Evolutionary conservation across 495 filamentous ascomycete genomes (phyloP).

Genomic region (Sphaerosporella brunnea): DNA sequence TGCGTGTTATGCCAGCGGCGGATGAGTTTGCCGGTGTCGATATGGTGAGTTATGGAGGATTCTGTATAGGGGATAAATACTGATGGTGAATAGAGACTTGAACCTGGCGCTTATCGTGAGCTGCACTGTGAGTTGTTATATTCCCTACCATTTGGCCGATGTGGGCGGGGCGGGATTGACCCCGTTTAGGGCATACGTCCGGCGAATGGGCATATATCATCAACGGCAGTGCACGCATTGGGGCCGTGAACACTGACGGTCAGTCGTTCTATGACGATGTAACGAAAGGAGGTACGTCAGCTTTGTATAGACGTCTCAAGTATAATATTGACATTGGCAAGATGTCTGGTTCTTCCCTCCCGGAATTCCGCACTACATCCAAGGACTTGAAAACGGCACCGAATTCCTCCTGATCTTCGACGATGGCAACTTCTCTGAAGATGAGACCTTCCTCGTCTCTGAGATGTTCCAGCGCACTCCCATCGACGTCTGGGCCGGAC

Average conservation of each 20-base stretch:
- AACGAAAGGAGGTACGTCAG: constrained; percentile 46
- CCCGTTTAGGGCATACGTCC: constrained; percentile 38
- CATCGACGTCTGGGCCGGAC: constrained; percentile 45
- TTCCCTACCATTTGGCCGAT: no score
- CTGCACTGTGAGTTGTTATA: constrained; percentile 50
- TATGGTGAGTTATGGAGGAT: constrained; percentile 41
- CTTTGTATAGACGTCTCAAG: no score
- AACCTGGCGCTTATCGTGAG: constrained; percentile 47
- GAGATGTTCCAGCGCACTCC: constrained; percentile 47
- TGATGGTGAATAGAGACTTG: constrained; percentile 31
- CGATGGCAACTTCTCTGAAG: constrained; percentile 49
- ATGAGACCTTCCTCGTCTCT: constrained; percentile 45
- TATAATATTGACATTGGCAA: no score
- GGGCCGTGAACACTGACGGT: constrained; percentile 44
- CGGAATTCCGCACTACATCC: constrained; percentile 49
- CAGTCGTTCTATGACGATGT: constrained; percentile 50
- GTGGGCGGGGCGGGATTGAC: not conserved
- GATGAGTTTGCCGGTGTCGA: constrained; percentile 58
- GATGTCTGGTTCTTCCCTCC: constrained; percentile 7
- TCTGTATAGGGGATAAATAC: not conserved
- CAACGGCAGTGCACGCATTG: constrained; percentile 45
- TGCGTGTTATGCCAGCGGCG: constrained; percentile 43
- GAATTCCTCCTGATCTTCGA: constrained; percentile 60
- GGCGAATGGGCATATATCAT: constrained; percentile 49
- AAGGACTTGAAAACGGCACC: constrained; percentile 44